These are phyloP conservation scores for Rhizopus microsporus DNA, from an alignment of 371 early-diverging fungal species.

Conservation along the genomic window DNA sequence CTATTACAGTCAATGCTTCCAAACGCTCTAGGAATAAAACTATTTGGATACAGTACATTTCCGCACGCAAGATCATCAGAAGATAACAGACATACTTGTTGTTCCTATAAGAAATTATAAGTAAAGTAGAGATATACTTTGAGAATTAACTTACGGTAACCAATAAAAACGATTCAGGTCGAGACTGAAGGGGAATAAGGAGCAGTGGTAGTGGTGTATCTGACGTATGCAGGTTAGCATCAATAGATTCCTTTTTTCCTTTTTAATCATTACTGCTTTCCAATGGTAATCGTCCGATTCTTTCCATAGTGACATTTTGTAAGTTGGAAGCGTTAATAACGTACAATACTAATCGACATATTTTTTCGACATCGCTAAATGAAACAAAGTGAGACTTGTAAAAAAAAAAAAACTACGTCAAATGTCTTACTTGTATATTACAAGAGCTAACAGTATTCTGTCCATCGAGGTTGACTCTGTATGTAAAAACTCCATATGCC, in stretches of 20 bases:
- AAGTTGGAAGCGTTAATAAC: conserved; percentile 34
- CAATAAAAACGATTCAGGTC: conserved; percentile 37
- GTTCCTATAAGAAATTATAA: conserved; percentile 12
- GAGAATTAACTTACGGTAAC: conserved; percentile 29
- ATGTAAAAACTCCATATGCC: conserved; percentile 52
- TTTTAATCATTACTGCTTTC: conserved; percentile 28
- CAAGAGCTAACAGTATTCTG: conserved; percentile 33
- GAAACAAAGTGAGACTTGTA: background rate
- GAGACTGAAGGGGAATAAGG: conserved; percentile 33
- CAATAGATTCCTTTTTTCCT: background rate
- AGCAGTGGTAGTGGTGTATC: conserved; percentile 42
- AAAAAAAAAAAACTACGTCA: background rate
- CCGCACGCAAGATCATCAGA: conserved; percentile 39
- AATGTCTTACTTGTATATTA: conserved; percentile 37
- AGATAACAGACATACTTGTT: conserved; percentile 25
- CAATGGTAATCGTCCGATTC: conserved; percentile 37
- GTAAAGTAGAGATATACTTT: background rate
- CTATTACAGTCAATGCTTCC: conserved; percentile 25
- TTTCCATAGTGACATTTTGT: conserved; percentile 28
- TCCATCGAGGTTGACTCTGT: conserved; percentile 26
- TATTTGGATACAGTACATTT: conserved; percentile 35
- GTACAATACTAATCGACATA: conserved; percentile 36
- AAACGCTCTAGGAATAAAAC: conserved; percentile 24
- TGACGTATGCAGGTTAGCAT: conserved; percentile 3
- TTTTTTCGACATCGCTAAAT: conserved; percentile 38